Evolutionary conservation across 345 rosid genomes (phyloP).

Genomic region (Hevea brasiliensis): DNA sequence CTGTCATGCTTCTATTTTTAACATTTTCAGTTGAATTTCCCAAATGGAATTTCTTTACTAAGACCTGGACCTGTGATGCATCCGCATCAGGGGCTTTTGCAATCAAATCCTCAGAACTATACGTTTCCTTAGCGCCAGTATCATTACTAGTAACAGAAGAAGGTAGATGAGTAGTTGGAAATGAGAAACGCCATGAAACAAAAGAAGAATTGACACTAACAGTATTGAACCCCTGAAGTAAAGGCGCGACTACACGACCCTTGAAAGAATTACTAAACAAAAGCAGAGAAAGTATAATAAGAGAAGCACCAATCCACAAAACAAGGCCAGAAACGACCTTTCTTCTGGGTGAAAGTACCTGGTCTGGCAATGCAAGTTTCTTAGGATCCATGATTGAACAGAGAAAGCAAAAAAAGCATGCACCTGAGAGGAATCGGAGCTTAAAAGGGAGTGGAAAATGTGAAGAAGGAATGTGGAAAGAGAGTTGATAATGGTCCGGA

Average conservation of each 20-base stretch:
- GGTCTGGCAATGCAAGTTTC: slow-evolving; percentile 43
- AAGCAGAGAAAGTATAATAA: slow-evolving; percentile 44
- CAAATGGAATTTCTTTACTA: slow-evolving; percentile 15
- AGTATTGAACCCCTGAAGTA: slow-evolving; percentile 42
- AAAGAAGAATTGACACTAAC: slow-evolving; percentile 30
- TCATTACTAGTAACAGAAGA: background rate
- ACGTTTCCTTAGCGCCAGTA: background rate
- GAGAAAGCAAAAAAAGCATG: background rate
- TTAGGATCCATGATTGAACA: slow-evolving; percentile 45
- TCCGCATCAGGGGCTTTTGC: slow-evolving; percentile 16
- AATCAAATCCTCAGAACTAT: background rate
- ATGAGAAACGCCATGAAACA: slow-evolving; percentile 37
- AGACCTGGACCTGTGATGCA: slow-evolving; percentile 6
- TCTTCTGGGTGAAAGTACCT: slow-evolving; percentile 38
- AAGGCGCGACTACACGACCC: slow-evolving; percentile 40
- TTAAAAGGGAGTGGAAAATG: background rate
- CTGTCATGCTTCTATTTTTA: slow-evolving; percentile 32
- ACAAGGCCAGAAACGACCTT: slow-evolving; percentile 50
- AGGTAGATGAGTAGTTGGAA: slow-evolving; percentile 18
- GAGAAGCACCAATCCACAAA: slow-evolving; percentile 47
- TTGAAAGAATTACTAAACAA: slow-evolving; percentile 43
- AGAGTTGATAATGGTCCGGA: background rate
- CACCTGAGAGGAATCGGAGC: background rate
- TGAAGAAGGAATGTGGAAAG: background rate
- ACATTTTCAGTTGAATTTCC: slow-evolving; percentile 23